Evolutionary conservation across 2,329 filamentous ascomycete genomes (phyloP).

Genomic region (Alternaria sp.): DNA sequence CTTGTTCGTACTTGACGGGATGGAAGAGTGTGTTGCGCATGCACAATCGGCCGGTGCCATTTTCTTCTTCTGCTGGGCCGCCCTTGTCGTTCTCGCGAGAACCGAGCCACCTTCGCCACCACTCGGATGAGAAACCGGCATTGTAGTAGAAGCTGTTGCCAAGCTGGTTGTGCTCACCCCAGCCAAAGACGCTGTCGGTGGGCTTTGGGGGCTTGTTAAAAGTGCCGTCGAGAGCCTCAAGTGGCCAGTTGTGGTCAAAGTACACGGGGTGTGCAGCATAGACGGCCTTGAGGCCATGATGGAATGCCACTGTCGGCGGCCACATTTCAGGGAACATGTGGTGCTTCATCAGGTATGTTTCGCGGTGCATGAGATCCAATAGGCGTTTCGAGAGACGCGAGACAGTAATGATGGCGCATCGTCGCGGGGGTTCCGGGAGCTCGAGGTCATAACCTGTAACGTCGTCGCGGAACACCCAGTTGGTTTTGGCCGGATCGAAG

Average conservation of each 20-base stretch:
- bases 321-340: conserved; percentile 81
- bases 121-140: conserved; percentile 57
- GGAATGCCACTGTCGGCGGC: conserved; percentile 73
- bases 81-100: conserved; percentile 57
- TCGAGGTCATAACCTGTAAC: conserved; percentile 70
- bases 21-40: conserved; percentile 57
- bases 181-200: conserved; percentile 59
- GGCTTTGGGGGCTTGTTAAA: conserved; percentile 60
- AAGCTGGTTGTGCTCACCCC: conserved; percentile 62
- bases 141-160: conserved; percentile 63
- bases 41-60: conserved; percentile 59
- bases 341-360: conserved; percentile 76
- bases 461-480: conserved; percentile 75
- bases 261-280: conserved; percentile 81
- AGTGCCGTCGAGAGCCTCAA: conserved; percentile 56
- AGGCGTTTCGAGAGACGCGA: conserved; percentile 75
- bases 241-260: conserved; percentile 76
- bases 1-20: conserved; percentile 59
- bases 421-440: conserved; percentile 68
- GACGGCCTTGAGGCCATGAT: conserved; percentile 81
- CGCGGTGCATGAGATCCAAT: conserved; percentile 78
- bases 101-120: conserved; percentile 61
- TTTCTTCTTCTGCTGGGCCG: conserved; percentile 54
- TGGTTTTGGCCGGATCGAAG: conserved; percentile 75
- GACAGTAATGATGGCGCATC: conserved; percentile 80